Base-by-base conservation (phyloP, 192 early-diverging fungal species). In the Coemansia sp. region DNA sequence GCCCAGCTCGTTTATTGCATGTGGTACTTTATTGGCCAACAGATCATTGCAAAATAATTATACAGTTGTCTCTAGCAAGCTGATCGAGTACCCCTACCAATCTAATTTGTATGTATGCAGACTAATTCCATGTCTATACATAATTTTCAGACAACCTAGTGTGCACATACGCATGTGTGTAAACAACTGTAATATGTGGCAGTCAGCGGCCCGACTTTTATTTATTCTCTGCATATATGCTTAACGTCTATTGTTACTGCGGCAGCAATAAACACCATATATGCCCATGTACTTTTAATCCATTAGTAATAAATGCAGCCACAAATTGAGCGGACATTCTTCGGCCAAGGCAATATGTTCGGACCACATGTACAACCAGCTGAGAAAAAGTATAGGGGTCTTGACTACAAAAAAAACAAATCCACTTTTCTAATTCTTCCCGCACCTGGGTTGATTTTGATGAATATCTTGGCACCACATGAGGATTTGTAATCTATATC, bases 381-480 rank as follows among this genome's bases (percentile, higher is more conserved):
- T 49, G 47, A 19, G 17, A 49, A 49, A 49, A 17, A 49, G 7
- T 19, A 17, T 5, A 15, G 17, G 14, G 29, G 29, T 32, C 14
- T 49, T 49, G 17, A 49, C 14, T 49, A 2, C 2, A 19, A 49
- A 49, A 49, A 49, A 49, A 49, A 8, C 3, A 11, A 21, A 21
- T 32, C 2, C 29, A 6, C 29, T 32, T 32, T 32, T 32, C 2
- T 6, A 32, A 6, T 3, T 6, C 29, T 32, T 27, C 25, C 3
- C 3, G 19, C 47, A 49, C 4, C 19, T 17, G 47, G 47, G 15
- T 49, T 49, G 47, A 17, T 17, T 49, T 49, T 49, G 47, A 4
- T 17, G 47, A 49, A 49, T 49, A 49, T 49, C 47, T 49, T n/a
- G 47, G 17, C 47, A 49, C 47, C 47, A 49, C 47, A 49, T 49